phyloP scores from a whole-genome alignment of 176 grass and related monocot species.

The Ampelocalamus luodianensis region DNA sequence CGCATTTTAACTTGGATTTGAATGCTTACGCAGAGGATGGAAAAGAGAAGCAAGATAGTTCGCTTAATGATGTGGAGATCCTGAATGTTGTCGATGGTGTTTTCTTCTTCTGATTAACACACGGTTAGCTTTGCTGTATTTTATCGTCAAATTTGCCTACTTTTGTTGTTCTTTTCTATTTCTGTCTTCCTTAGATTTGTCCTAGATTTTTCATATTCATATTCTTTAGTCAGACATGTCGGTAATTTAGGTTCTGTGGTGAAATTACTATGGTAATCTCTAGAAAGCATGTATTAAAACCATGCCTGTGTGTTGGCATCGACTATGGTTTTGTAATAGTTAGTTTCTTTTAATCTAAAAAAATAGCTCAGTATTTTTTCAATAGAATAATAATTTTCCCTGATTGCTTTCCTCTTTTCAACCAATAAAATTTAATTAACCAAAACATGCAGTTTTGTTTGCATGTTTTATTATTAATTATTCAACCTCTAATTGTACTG shows the following conservation, averaged over 20 bases:
- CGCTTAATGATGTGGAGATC: slow-evolving; percentile 37
- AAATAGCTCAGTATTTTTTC: not conserved
- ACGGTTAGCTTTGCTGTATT: not conserved
- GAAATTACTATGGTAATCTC: too few relatives aligned
- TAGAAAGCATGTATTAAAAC: too few relatives aligned
- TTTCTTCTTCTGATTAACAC: slow-evolving; percentile 35
- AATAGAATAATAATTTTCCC: not conserved
- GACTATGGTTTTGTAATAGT: not conserved
- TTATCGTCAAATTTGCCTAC: not conserved
- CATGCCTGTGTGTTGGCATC: not conserved
- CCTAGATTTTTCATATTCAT: not conserved
- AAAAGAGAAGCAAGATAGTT: not conserved
- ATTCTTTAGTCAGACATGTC: not conserved
- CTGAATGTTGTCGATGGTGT: slow-evolving; percentile 45
- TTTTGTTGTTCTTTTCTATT: not conserved
- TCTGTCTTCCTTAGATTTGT: not conserved
- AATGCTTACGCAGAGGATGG: slow-evolving; percentile 23
- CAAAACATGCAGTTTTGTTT: too few relatives aligned
- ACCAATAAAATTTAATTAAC: too few relatives aligned
- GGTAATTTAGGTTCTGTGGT: not conserved
- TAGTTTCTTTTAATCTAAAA: not conserved
- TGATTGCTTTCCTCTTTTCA: not conserved
- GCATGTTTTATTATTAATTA: too few relatives aligned
- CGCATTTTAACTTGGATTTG: slow-evolving; percentile 59
- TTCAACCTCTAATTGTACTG: too few relatives aligned